phyloP scores from a whole-genome alignment of 345 rosid genomes.

The Melaleuca quinquenervia region DNA sequence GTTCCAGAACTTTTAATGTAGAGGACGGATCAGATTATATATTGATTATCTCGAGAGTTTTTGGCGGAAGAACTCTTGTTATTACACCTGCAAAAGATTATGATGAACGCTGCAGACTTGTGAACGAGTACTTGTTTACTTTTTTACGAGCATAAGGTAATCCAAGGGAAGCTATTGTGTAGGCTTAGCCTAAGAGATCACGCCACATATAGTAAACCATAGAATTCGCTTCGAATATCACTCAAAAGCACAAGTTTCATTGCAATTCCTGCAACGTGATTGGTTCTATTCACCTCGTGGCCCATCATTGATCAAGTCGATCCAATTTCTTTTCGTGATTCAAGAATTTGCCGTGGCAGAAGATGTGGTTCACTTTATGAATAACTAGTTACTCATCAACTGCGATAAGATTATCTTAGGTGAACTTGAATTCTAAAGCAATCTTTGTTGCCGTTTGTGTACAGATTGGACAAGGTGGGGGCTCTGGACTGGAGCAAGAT shows the following conservation, averaged over 20 bases:
- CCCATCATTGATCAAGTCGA: neutral
- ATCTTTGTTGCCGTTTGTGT: neutral
- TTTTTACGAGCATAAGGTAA: neutral
- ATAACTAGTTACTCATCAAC: neutral
- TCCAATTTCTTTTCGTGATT: neutral
- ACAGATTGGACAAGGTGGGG: slow-evolving; percentile 80
- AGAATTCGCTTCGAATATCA: neutral
- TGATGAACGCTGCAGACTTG: neutral
- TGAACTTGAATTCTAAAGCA: neutral
- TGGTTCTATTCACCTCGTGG: neutral
- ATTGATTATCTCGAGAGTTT: neutral
- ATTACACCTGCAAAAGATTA: neutral
- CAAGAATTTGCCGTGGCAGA: neutral
- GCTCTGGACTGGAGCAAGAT: slow-evolving; percentile 64
- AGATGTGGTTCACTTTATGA: neutral
- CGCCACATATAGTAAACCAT: too few species aligned
- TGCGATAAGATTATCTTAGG: neutral
- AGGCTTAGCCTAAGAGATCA: neutral
- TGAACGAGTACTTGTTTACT: neutral
- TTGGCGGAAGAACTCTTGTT: neutral
- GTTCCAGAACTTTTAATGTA: neutral
- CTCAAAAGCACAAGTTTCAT: neutral
- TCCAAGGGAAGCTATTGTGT: neutral
- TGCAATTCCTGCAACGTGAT: neutral
- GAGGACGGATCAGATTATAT: neutral